Base-by-base conservation (phyloP, 371 early-diverging fungal species). In the Apophysomyces trapeziformis region DNA sequence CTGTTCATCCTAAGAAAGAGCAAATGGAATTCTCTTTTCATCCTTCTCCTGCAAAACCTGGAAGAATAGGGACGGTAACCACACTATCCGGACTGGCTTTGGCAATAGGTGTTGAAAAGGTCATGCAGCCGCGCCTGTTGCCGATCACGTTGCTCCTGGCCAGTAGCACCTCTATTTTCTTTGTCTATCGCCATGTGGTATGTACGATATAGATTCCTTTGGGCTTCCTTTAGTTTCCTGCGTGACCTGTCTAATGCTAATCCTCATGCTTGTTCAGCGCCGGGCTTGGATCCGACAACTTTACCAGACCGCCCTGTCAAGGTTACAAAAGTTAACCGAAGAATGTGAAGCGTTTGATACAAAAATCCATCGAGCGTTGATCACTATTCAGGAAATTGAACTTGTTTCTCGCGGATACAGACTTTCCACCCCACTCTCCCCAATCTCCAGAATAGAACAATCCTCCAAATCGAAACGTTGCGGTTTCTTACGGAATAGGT, bases 391-490 rank as follows among this genome's bases (percentile, higher is more conserved):
- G 68, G 91, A 91, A 64, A 87, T 91, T 39, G 91, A 91, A 62
- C 79, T 91, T 0, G 89, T 91, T 4, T 86, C 91, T 16, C 84
- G 90, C 37, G 91, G 91, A 1, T 91, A 89, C 63, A 77, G 90
- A 45, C 73, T 89, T 8, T 87, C 88, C 0, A 84, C 83, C 1
- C 88, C 88, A 0, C 72, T 87, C 1, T 83, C 88, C 7, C 90
- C 90, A 6, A 86, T 88, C 35, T 85, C 87, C 12, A 85, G 90
- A 8, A 89, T 89, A 35, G 90, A 89, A 60, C 89, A 89, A 68
- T 77, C 76, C 5, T 78, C 82, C 14, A 82, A 83, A 45, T 71
- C 77, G 35, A 80, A 84, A 13, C 83, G 87, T 37, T 89, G 90
- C 63, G 67, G 73, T 11, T 66, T 56, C n/a, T 62, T 81, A 26